Percentiles rank a stretch among this genome's conserved stretches.
Conservation (phyloP, 179 eudicot species). For the Pouteria campechiana region DNA sequence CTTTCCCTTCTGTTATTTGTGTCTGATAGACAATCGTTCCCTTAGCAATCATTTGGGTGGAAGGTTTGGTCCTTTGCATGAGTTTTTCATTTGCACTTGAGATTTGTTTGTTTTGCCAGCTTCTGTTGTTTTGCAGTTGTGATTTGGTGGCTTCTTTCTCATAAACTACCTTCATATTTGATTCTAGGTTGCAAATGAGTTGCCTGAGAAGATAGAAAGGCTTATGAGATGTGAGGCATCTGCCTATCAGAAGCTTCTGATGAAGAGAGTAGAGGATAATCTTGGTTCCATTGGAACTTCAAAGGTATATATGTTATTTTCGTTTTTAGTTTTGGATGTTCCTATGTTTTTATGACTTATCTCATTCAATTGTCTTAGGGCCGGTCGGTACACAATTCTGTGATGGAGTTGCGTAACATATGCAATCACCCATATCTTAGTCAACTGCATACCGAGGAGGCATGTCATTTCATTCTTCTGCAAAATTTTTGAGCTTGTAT, state of each 20-base stretch:
- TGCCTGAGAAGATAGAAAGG: constrained; percentile 98
- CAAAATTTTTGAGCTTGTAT: constrained; percentile 1
- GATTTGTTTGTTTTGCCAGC: too few relatives aligned
- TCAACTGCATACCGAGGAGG: constrained; percentile 91
- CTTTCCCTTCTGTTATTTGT: too few relatives aligned
- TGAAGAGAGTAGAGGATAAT: constrained; percentile 98
- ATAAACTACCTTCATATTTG: too few relatives aligned
- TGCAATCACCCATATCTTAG: constrained; percentile 99
- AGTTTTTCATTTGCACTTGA: too few relatives aligned
- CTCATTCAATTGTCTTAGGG: constrained; percentile 32
- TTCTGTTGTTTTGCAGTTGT: too few relatives aligned
- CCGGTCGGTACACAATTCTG: constrained; percentile 91
- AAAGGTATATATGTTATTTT: constrained; percentile 41
- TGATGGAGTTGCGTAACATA: constrained; percentile 94
- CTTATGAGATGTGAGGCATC: constrained; percentile 98
- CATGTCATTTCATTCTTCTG: constrained; percentile 17
- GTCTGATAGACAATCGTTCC: too few relatives aligned
- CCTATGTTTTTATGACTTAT: constrained; percentile 6
- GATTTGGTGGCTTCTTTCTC: too few relatives aligned
- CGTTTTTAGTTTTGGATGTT: neutral
- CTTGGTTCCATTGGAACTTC: constrained; percentile 87
- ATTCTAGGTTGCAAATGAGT: constrained; percentile 73
- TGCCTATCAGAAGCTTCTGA: constrained; percentile 91
- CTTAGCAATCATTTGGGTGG: too few relatives aligned
- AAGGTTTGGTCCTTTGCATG: too few relatives aligned